Evolutionary conservation across 2,329 filamentous ascomycete species (phyloP).

Genomic region (Pseudogymnoascus sp.): DNA sequence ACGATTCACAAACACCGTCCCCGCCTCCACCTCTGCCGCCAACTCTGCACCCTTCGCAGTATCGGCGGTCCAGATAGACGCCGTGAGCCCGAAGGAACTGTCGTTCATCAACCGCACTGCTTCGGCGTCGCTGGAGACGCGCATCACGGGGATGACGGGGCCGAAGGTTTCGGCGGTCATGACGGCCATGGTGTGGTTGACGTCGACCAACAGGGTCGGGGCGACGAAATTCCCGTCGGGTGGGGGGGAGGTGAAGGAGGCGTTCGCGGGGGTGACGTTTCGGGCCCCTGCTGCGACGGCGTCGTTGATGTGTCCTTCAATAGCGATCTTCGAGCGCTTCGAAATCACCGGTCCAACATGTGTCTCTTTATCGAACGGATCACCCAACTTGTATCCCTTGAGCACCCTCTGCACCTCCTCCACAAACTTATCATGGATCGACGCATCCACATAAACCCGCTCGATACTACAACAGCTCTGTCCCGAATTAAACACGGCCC

Average conservation of each 20-base stretch:
- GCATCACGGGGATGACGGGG: conserved; percentile 84
- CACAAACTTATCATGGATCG: conserved; percentile 77
- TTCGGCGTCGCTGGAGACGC: conserved; percentile 73
- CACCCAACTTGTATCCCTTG: conserved; percentile 76
- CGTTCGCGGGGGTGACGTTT: conserved; percentile 77
- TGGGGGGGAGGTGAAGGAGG: conserved; percentile 66
- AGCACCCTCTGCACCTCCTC: conserved; percentile 74
- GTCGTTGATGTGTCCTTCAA: conserved; percentile 74
- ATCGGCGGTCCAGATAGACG: conserved; percentile 97
- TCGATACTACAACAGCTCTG: conserved; percentile 95
- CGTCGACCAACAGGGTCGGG: conserved; percentile 73
- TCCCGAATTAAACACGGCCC: conserved; percentile 96
- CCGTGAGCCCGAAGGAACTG: conserved; percentile 86
- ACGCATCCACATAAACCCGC: conserved; percentile 82
- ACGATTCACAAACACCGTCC: conserved; percentile 93
- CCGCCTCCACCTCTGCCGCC: conserved; percentile 76
- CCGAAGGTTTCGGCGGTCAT: conserved; percentile 97
- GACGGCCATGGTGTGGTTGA: conserved; percentile 75
- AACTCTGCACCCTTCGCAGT: conserved; percentile 67
- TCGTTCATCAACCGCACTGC: conserved; percentile 87
- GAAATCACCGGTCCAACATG: conserved; percentile 88
- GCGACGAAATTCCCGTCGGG: conserved; percentile 81
- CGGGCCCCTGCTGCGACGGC: conserved; percentile 77
- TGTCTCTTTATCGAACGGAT: conserved; percentile 72
- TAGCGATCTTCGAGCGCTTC: conserved; percentile 66